Percentiles rank a stretch among this genome's conserved stretches.
phyloP scores from a whole-genome alignment of 331 rosid genomes.

The Phaseolus coccineus region DNA sequence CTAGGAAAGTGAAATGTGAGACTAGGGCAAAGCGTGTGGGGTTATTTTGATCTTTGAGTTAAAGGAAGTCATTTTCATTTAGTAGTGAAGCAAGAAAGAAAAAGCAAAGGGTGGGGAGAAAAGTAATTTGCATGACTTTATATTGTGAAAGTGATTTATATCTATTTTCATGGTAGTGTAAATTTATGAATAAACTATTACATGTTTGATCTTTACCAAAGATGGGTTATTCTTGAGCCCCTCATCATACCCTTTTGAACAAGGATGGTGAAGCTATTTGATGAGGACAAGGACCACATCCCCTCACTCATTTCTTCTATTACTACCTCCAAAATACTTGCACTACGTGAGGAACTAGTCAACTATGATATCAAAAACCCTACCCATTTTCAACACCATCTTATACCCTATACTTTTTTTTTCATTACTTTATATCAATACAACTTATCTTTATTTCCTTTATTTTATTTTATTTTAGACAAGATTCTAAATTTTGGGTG shows the following conservation, averaged over 20 bases:
- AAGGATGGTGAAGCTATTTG: conserved; percentile 55
- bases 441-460: conserved; percentile 24
- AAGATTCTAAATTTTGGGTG: conserved; percentile 39
- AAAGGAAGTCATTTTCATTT: conserved; percentile 37
- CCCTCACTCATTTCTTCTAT: conserved; percentile 69
- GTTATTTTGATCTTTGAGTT: conserved; percentile 38
- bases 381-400: conserved; percentile 50
- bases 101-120: conserved; percentile 9
- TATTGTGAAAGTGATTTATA: conserved; percentile 38
- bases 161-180: conserved; percentile 26
- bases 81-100: conserved; percentile 42
- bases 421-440: conserved; percentile 17
- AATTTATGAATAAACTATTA: neutral
- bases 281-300: conserved; percentile 63
- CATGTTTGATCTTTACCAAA: conserved; percentile 34
- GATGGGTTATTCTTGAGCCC: conserved; percentile 31
- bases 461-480: conserved; percentile 28
- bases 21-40: conserved; percentile 51
- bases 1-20: conserved; percentile 51
- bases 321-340: conserved; percentile 63
- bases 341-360: conserved; percentile 55
- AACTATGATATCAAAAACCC: conserved; percentile 65
- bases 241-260: conserved; percentile 67
- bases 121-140: conserved; percentile 31
- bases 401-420: conserved; percentile 45